These are phyloP conservation scores for Clonostachys rhizophaga DNA, from an alignment of 2,329 filamentous ascomycete species.

Conservation along the genomic window DNA sequence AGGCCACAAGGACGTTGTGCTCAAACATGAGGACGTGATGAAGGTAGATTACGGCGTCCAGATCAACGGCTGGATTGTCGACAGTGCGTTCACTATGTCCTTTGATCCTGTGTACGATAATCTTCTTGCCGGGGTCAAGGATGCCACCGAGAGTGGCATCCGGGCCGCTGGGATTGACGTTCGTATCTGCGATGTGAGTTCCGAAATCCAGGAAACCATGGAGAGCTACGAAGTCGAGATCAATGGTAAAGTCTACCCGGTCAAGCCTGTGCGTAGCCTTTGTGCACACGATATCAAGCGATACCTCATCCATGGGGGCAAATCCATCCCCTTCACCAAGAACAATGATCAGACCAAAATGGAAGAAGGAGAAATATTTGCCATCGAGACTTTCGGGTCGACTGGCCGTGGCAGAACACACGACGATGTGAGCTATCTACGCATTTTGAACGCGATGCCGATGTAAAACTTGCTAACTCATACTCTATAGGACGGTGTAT, in stretches of 20 bases:
- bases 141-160: conserved; percentile 78
- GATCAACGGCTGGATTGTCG: conserved; percentile 71
- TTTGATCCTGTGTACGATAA: conserved; percentile 71
- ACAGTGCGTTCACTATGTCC: conserved; percentile 71
- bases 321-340: conserved; percentile 88
- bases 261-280: conserved; percentile 78
- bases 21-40: conserved; percentile 67
- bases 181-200: conserved; percentile 76
- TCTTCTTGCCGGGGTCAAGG: conserved; percentile 64
- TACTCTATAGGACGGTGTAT: conserved; percentile 34
- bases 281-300: conserved; percentile 82
- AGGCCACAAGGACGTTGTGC: conserved; percentile 63
- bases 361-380: conserved; percentile 90
- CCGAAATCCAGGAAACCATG: conserved; percentile 80
- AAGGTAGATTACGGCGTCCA: conserved; percentile 78
- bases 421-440: conserved; percentile 61
- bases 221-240: conserved; percentile 86
- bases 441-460: too few species aligned
- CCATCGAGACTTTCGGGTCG: conserved; percentile 89
- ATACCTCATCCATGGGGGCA: conserved; percentile 82
- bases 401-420: conserved; percentile 78
- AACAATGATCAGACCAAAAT: conserved; percentile 81
- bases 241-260: conserved; percentile 67
- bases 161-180: conserved; percentile 74
- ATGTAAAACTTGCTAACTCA: too few species aligned